phyloP scores from a whole-genome alignment of 164 flowering plant genomes.

The Warburgia ugandensis region DNA sequence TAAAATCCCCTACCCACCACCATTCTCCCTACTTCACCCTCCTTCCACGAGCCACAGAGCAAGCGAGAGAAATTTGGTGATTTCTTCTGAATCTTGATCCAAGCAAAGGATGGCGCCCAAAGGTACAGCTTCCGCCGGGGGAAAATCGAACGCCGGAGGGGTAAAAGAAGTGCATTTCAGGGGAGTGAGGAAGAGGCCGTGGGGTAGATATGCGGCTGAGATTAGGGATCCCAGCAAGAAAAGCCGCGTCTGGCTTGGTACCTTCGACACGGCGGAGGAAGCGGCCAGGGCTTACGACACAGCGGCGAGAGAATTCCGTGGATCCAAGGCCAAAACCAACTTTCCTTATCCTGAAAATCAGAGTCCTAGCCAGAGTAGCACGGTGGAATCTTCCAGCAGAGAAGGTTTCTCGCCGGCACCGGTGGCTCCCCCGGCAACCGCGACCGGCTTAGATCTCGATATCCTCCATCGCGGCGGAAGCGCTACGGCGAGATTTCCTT shows the following conservation, averaged over 20 bases:
- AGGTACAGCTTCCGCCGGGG: conserved; percentile 11
- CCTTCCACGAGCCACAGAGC: background rate
- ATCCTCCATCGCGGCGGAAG: conserved; percentile 14
- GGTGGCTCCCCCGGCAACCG: conserved; percentile 5
- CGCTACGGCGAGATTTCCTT: conserved; percentile 15
- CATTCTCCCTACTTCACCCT: background rate
- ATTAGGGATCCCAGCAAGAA: conserved; percentile 72
- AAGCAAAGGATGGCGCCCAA: conserved; percentile 40
- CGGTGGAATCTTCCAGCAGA: conserved; percentile 50
- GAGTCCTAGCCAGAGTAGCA: conserved; percentile 72
- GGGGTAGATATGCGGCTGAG: conserved; percentile 85
- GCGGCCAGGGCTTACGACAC: conserved; percentile 67
- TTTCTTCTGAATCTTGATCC: too few species aligned
- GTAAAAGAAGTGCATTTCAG: conserved; percentile 47
- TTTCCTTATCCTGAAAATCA: conserved; percentile 28
- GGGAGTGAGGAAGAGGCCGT: conserved; percentile 74
- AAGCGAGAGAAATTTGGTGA: too few species aligned
- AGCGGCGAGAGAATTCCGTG: conserved; percentile 68
- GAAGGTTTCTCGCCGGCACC: conserved; percentile 12
- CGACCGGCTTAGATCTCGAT: conserved; percentile 27
- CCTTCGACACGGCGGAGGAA: conserved; percentile 65
- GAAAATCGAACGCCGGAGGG: background rate
- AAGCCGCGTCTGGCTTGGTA: conserved; percentile 74
- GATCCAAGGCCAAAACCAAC: conserved; percentile 61
- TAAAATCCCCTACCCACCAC: background rate